These are phyloP conservation scores for Aureobasidium subglaciale DNA, from an alignment of 2,329 filamentous ascomycete genomes.

Conservation along the genomic window DNA sequence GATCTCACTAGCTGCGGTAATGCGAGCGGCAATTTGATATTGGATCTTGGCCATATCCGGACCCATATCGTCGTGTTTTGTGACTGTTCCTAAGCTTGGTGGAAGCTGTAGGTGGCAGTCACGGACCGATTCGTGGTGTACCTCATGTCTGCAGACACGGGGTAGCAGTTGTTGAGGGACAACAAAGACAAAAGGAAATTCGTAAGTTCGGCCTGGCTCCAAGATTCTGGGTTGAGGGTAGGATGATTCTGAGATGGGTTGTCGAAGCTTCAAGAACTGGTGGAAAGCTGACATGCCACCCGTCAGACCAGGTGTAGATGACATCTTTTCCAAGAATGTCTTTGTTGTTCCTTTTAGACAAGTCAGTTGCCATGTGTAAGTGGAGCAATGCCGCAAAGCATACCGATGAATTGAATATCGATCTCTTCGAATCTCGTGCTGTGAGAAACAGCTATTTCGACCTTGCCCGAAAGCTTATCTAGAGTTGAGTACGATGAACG, in stretches of 20 bases:
- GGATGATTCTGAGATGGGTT: constrained; percentile 48
- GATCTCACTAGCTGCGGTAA: constrained; percentile 35
- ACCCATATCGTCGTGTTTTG: constrained; percentile 50
- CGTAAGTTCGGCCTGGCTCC: constrained; percentile 49
- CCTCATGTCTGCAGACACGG: constrained; percentile 49
- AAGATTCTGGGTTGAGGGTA: constrained; percentile 51
- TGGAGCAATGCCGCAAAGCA: constrained; percentile 19
- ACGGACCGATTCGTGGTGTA: constrained; percentile 45
- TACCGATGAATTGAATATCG: constrained; percentile 52
- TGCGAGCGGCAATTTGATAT: constrained; percentile 44
- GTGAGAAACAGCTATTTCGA: constrained; percentile 42
- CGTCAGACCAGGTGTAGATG: constrained; percentile 44
- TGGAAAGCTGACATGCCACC: constrained; percentile 51
- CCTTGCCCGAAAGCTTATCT: constrained; percentile 50
- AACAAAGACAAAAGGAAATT: constrained; percentile 57
- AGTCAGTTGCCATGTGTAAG: constrained; percentile 3
- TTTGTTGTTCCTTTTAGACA: constrained; percentile 39
- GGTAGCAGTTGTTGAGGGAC: constrained; percentile 55
- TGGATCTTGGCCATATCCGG: constrained; percentile 56
- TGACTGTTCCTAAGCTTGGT: constrained; percentile 48
- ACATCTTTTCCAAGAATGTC: constrained; percentile 50
- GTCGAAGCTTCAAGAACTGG: constrained; percentile 54
- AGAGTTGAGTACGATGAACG: constrained; percentile 48
- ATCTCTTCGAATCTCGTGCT: constrained; percentile 53
- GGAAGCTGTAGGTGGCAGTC: constrained; percentile 53